Evolutionary conservation across 1,139 yeast genomes (phyloP), one percentile per base, ranked within the genome.

Genomic region (Meyerozyma carpophila): DNA sequence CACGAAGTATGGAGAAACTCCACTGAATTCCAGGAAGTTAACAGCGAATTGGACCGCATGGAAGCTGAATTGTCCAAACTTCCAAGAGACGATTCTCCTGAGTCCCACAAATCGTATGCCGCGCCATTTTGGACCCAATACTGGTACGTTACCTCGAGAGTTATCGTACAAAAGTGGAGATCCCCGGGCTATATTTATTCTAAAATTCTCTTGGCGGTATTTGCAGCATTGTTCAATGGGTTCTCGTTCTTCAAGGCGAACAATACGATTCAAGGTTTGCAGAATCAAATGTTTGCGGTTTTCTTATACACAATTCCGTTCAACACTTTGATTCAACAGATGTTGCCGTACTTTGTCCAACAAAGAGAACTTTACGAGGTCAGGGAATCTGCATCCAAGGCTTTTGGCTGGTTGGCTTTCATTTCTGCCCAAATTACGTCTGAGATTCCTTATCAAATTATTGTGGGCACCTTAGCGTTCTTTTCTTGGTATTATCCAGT

Each of bases 311-410:
- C 79, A 46, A 74, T 81, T 53, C 71, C 81, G 42, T 75, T 83
- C 64, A 77, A 77, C 50, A 81, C 88, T 37, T 56, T 84, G 50
- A 60, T 82, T 8, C 85, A 86, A 62, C 95, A 88, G 62, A 77
- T 82, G 69, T 68, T 87, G 56, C 94, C 95, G 37, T 69, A 76
- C 46, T 87, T 74, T 58, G 82, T 84, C 40, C 62, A 66, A 40
- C 95, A 85, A 63, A 80, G 96, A 65, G 81, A 81, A 53, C 68
- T 90, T 40, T 90, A 87, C 60, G 96, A 88, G 61, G 91, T 84
- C n/a, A 80, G 96, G 59, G 97, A 90, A 63, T 79, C 95, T 36
- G 95, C 96, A 18, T 74, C 80, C 0, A 73, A 73, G 54, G 70
- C 81, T 5, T 76, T 72, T 55, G 57, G 70, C 48, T 76, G 81